Evolutionary conservation across 108 stramenopile genomes (phyloP), one percentile per base, ranked within the genome.

Genomic region (Fistulifera solaris): DNA sequence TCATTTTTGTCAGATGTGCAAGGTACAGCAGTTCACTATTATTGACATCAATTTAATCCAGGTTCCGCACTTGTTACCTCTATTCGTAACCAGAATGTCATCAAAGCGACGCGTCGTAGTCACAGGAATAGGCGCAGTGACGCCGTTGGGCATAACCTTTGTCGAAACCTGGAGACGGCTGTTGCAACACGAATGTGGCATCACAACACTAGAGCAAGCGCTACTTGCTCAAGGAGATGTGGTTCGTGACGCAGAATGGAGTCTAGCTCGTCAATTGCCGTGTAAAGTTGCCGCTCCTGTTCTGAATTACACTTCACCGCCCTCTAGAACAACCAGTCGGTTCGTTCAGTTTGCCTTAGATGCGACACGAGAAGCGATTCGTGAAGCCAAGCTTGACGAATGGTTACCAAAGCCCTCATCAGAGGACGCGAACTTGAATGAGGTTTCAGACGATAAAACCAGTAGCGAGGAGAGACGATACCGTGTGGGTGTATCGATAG

Each of bases 61-160:
- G 8, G 3, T 8, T 3, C 3, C 3, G 8, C 31, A 6, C 6
- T 35, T 35, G 3, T 35, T 8, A 8, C 3, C 31, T 35, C 6
- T 35, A 6, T 35, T 8, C 6, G 31, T 6, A 3, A 35, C 3
- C 31, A 8, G 8, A 35, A 35, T 35, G 31, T 35, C 31, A 35
- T 8, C 31, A 35, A 3, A 35, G 8, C 78, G 93, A 16, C 78
- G 94, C 24, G 95, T 98, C 0, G 97, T 95, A 12, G 87, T 98
- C 12, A 96, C 94, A 13, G 95, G 95, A 4, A 68, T 95, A 21
- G 97, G 97, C 17, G 73, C 81, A 27, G 77, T 94, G 42, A 82
- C 86, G 15, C 97, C 97, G 14, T 67, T 96, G 27, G 97, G 94
- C 38, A 52, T 56, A 17, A 83, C 86, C 24, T 63, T 88, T 50